A percentile compares a stretch with the other conserved stretches of the same genome.
Evolutionary conservation across 2,329 filamentous ascomycete species (phyloP).

Genomic region (Diaporthe sp.): DNA sequence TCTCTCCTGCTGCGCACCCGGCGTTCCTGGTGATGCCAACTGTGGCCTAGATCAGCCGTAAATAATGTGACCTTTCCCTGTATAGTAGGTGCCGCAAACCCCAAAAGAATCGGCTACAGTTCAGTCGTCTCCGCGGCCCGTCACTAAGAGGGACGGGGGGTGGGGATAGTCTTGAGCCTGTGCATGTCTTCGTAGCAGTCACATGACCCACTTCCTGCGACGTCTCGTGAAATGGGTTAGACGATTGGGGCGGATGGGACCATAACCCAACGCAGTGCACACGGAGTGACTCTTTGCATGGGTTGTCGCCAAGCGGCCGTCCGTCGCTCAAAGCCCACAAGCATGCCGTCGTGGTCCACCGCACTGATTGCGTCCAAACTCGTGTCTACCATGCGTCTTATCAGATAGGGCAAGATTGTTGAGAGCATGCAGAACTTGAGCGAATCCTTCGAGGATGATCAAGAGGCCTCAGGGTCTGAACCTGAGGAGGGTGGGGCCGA

Average conservation of each 20-base stretch:
- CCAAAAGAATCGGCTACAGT: not conserved
- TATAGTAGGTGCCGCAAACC: not conserved
- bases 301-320: not conserved
- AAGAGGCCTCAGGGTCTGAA: conserved; percentile 9
- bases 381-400: not conserved
- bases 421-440: not conserved
- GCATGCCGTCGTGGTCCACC: not conserved
- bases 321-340: not conserved
- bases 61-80: not conserved
- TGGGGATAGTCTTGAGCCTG: not conserved
- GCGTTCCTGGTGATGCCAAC: not conserved
- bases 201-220: not conserved
- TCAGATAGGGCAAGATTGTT: conserved; percentile 4
- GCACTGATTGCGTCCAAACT: not conserved
- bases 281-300: not conserved
- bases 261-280: not conserved
- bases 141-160: not conserved
- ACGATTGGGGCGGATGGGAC: not conserved
- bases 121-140: not conserved
- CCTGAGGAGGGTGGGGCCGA: conserved; percentile 9
- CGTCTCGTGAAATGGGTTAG: not conserved
- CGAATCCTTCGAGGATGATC: conserved; percentile 1
- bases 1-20: not conserved
- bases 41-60: not conserved
- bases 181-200: not conserved